Conservation (phyloP, 2,329 filamentous ascomycete species). For the Macrophomina pseudophaseolina region DNA sequence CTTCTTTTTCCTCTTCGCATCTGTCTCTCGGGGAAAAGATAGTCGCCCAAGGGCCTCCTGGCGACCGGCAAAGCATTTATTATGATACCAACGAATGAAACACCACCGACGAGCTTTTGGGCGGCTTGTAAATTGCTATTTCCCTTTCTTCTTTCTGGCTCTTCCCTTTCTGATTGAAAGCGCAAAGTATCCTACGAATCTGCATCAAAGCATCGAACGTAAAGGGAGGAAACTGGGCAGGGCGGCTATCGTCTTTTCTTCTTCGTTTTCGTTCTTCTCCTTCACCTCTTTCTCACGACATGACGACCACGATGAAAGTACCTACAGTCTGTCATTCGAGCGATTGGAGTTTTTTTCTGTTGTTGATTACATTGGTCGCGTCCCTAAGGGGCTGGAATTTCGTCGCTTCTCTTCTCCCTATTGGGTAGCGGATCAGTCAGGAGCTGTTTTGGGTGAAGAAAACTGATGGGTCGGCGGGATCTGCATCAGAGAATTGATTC, state of each 20-base stretch:
- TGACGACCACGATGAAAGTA: not conserved
- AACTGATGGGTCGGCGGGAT: too few species aligned
- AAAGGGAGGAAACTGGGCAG: conserved; percentile 1
- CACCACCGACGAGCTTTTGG: conserved; percentile 10
- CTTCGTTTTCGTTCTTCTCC: not conserved
- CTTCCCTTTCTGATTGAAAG: not conserved
- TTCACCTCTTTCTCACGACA: conserved; percentile 4
- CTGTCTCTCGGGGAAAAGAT: conserved; percentile 2
- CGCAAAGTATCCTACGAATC: conserved; percentile 4
- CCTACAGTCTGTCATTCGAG: conserved; percentile 2
- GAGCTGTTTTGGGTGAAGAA: not conserved
- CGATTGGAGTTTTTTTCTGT: not conserved
- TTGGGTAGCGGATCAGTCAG: not conserved
- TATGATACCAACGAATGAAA: not conserved
- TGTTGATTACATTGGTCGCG: not conserved
- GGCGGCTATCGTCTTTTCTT: not conserved
- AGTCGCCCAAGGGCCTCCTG: conserved; percentile 8
- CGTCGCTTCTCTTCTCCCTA: not conserved
- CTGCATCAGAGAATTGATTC: too few species aligned
- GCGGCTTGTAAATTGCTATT: conserved; percentile 21
- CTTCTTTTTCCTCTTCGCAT: not conserved
- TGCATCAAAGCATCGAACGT: conserved; percentile 16
- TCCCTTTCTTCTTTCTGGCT: not conserved
- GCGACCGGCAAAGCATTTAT: not conserved
- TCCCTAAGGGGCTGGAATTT: not conserved